A percentile compares a stretch with the other conserved stretches of the same genome.
Conservation (phyloP, 371 early-diverging fungal genomes). For the Zancudomyces culisetae region DNA sequence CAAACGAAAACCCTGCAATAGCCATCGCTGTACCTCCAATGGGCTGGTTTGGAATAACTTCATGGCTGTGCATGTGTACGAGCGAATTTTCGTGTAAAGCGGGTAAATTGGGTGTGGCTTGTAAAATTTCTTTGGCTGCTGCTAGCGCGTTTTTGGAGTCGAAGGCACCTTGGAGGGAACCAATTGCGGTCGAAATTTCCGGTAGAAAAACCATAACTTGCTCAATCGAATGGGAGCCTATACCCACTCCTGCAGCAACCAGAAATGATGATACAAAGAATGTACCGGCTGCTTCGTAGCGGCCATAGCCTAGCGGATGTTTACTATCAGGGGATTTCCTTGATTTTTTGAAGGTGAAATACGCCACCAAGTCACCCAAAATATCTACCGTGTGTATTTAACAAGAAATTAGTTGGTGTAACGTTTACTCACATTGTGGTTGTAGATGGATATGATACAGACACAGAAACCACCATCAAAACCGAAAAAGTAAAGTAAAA, state of each 20-base stretch:
- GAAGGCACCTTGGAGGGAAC: not conserved
- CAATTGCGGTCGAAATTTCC: not conserved
- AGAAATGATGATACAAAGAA: conserved; percentile 40
- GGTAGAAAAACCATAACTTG: conserved; percentile 22
- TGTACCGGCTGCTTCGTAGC: conserved; percentile 49
- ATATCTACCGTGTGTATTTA: conserved; percentile 23
- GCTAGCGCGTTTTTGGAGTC: not conserved
- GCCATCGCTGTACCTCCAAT: too few relatives aligned
- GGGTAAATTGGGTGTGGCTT: too few relatives aligned
- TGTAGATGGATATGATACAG: not conserved
- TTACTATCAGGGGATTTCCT: conserved; percentile 33
- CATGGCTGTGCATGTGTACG: too few relatives aligned
- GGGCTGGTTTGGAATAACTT: too few relatives aligned
- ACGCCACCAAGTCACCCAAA: conserved; percentile 42
- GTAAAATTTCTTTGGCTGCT: not conserved
- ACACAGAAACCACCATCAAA: too few relatives aligned
- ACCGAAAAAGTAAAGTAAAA: not conserved
- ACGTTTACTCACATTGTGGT: not conserved
- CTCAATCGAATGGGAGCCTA: conserved; percentile 43
- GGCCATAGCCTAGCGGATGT: conserved; percentile 48
- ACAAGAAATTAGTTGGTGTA: not conserved
- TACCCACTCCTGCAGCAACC: conserved; percentile 36
- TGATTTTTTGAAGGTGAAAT: conserved; percentile 46
- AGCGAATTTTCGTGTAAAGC: too few relatives aligned
- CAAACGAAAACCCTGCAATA: conserved; percentile 43